Base-by-base conservation (phyloP, 805 yeast species). In the Metschnikowia kunwiensis region DNA sequence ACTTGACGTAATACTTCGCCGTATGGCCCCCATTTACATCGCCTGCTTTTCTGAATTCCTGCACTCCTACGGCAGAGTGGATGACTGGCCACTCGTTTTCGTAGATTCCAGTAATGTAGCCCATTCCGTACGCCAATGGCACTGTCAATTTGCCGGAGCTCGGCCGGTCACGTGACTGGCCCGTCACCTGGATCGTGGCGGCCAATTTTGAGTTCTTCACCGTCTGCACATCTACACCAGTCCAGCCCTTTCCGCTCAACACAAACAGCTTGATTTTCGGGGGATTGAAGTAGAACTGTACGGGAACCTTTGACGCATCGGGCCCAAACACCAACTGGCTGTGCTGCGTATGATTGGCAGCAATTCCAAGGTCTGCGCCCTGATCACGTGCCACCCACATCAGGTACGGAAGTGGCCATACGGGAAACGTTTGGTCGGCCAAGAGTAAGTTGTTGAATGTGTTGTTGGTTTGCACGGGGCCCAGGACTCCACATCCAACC, bases 361-460 rank as follows among this genome's bases (percentile, higher is more conserved):
- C 88, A 34, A 85, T 54, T 2, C 95, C 95, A 21, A 60, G 63
- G 36, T 72, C 77, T 30, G 63, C 63, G 5, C 53, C 57, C 2
- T 61, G 63, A 26, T 65, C 71, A 36, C 66, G 75, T 7, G 80
- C 64, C 43, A 68, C 68, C 91, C 89, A 85, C 5, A 83, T 61
- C 20, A 86, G 76, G 52, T 84, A 85, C 1, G 95, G 95, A 48
- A 82, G 87, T 0, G 91, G 77, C 88, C 89, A 86, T 0, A 79
- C 73, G 0, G 91, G 86, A 38, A 75, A 66, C 2, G 77, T 74
- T 53, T 82, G 91, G 37, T 71, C 70, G 1, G 72, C 87, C 23
- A 86, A 68, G 8, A 85, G 58, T 57, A 86, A 60, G 58, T 86
- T 86, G 24, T 83, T 81, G 55, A 80, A 86, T 52, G 85, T 86